phyloP scores from a whole-genome alignment of 2,329 filamentous ascomycete genomes.

The Drechslerella stenobrocha region DNA sequence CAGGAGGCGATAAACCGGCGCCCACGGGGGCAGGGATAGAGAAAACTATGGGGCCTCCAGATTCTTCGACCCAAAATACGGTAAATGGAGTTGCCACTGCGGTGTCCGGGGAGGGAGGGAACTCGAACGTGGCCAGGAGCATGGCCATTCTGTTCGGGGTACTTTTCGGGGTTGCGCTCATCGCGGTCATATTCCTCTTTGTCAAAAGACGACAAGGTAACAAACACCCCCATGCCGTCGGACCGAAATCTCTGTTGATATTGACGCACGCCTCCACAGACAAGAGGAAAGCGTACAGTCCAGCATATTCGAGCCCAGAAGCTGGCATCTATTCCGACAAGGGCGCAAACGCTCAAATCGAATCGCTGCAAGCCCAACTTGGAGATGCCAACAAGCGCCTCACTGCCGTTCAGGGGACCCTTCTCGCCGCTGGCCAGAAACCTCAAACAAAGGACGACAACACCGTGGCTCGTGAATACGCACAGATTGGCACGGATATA shows the following conservation, averaged over 20 bases:
- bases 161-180: conserved; percentile 35
- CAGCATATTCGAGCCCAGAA: conserved; percentile 27
- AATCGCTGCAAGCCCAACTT: conserved; percentile 34
- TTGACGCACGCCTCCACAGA: conserved; percentile 12
- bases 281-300: conserved; percentile 26
- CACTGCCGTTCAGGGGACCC: conserved; percentile 42
- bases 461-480: conserved; percentile 33
- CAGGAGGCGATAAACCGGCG: no score
- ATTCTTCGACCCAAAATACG: not conserved
- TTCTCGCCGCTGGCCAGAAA: conserved; percentile 44
- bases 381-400: conserved; percentile 43
- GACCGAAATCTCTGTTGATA: conserved; percentile 2
- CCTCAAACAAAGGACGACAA: conserved; percentile 45
- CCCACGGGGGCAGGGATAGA: no score
- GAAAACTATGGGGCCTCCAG: not conserved
- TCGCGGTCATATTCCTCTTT: conserved; percentile 33
- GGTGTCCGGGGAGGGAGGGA: not conserved
- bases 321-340: conserved; percentile 38
- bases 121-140: conserved; percentile 9
- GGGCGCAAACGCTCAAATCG: conserved; percentile 41
- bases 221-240: not conserved
- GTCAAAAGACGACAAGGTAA: conserved; percentile 40
- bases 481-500: conserved; percentile 34
- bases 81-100: not conserved
- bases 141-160: conserved; percentile 28